phyloP scores from a whole-genome alignment of 306 rosid genomes.

The Cyclanthera cordifolia region DNA sequence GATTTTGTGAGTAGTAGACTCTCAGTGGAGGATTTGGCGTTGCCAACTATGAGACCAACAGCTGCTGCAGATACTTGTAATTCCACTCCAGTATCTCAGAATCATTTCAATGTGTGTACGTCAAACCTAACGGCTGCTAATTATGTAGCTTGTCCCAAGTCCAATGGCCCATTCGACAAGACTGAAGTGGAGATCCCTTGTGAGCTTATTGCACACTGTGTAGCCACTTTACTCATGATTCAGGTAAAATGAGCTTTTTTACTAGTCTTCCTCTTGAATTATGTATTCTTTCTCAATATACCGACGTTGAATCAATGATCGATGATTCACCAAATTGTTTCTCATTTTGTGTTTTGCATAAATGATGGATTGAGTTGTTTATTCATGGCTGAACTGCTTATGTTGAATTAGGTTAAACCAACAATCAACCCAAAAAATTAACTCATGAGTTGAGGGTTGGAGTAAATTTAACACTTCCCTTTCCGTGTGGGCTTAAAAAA shows the following conservation, averaged over 20 bases:
- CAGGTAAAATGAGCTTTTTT: slow-evolving; percentile 37
- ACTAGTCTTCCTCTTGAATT: background rate
- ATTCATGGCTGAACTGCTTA: background rate
- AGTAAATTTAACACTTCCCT: no score
- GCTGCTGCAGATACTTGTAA: slow-evolving; percentile 33
- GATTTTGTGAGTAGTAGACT: slow-evolving; percentile 53
- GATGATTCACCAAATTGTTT: background rate
- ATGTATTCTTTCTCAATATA: background rate
- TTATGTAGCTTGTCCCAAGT: slow-evolving; percentile 35
- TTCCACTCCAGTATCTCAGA: slow-evolving; percentile 33
- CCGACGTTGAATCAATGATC: background rate
- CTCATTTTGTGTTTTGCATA: background rate
- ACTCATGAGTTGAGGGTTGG: no score
- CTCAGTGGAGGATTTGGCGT: slow-evolving; percentile 41
- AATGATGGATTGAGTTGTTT: background rate
- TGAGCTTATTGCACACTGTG: slow-evolving; percentile 71
- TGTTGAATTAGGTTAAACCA: no score
- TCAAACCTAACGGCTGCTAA: slow-evolving; percentile 27
- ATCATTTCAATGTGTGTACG: slow-evolving; percentile 34
- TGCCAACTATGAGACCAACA: slow-evolving; percentile 28
- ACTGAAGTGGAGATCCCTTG: slow-evolving; percentile 57
- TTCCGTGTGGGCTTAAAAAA: no score
- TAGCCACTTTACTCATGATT: slow-evolving; percentile 72
- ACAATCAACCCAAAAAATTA: no score
- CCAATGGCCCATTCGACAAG: slow-evolving; percentile 33